Evolutionary conservation across 176 grass and related monocot species (phyloP).

Genomic region (Triticum urartu): DNA sequence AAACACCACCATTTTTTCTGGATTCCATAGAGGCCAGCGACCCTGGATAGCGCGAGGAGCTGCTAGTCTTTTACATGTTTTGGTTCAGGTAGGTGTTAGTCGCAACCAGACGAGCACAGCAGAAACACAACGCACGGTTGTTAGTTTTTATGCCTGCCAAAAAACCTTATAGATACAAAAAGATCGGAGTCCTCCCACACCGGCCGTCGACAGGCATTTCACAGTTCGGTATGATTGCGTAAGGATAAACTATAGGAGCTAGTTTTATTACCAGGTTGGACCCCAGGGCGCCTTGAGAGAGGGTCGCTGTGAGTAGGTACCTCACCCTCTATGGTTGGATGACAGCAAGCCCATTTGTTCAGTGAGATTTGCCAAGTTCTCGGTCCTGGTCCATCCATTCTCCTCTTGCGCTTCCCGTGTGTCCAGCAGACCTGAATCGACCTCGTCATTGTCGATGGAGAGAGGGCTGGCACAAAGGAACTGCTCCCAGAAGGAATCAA

Average conservation of each 20-base stretch:
- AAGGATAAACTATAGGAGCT: slow-evolving; percentile 1
- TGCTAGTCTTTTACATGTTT: neutral
- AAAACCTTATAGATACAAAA: neutral
- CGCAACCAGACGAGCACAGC: neutral
- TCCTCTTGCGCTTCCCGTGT: slow-evolving; percentile 37
- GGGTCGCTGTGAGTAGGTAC: neutral
- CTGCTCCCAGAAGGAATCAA: slow-evolving; percentile 94
- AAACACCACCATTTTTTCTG: neutral
- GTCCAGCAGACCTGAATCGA: slow-evolving; percentile 54
- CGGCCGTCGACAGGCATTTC: neutral
- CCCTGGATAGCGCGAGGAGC: neutral
- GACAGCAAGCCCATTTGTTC: slow-evolving; percentile 94
- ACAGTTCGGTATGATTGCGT: slow-evolving; percentile 12
- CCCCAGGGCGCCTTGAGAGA: slow-evolving; percentile 1
- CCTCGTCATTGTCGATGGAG: slow-evolving; percentile 60
- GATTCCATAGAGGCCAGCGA: neutral
- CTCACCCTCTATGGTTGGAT: slow-evolving; percentile 52
- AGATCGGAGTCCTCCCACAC: slow-evolving; percentile 24
- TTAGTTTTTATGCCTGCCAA: neutral
- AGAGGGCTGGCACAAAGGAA: slow-evolving; percentile 69
- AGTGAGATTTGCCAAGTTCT: slow-evolving; percentile 70
- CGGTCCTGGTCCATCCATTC: slow-evolving; percentile 49
- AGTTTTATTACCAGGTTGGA: slow-evolving; percentile 43
- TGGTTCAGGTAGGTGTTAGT: neutral
- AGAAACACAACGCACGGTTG: neutral